These are phyloP conservation scores for Dalechampia spathulata DNA, from an alignment of 441 rosid genomes.

Conservation along the genomic window DNA sequence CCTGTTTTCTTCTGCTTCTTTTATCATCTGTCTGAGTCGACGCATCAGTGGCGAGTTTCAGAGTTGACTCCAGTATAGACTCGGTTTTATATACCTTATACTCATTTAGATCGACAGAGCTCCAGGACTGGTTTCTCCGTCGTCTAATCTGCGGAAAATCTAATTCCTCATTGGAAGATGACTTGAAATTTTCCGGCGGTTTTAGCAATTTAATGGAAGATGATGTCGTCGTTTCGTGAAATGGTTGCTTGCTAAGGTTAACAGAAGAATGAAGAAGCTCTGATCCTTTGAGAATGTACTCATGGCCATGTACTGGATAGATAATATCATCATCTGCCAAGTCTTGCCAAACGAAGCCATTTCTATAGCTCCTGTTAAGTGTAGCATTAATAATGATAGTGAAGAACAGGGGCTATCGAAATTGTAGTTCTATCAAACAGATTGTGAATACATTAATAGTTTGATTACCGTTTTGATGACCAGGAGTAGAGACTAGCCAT, in stretches of 20 bases:
- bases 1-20: constrained; percentile 43
- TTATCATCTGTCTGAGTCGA: constrained; percentile 81
- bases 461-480: constrained; percentile 76
- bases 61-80: constrained; percentile 40
- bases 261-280: constrained; percentile 51
- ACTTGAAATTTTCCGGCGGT: constrained; percentile 19
- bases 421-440: too few relatives aligned
- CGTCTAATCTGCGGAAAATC: constrained; percentile 36
- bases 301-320: constrained; percentile 71
- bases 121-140: constrained; percentile 83
- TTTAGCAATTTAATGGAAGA: constrained; percentile 35
- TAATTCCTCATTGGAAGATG: constrained; percentile 14
- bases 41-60: constrained; percentile 69
- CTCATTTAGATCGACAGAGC: constrained; percentile 71
- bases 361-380: constrained; percentile 68
- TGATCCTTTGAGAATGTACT: constrained; percentile 89
- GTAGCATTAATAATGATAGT: neutral
- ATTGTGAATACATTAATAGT: neutral
- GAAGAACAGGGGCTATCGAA: too few relatives aligned
- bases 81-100: constrained; percentile 75
- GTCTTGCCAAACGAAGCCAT: constrained; percentile 94
- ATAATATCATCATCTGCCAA: constrained; percentile 65
- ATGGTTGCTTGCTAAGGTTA: constrained; percentile 13
- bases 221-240: constrained; percentile 44
- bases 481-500: constrained; percentile 83